Conservation (phyloP, 1,284 basidiomycete genomes). For the Paramarasmius palmivorus region DNA sequence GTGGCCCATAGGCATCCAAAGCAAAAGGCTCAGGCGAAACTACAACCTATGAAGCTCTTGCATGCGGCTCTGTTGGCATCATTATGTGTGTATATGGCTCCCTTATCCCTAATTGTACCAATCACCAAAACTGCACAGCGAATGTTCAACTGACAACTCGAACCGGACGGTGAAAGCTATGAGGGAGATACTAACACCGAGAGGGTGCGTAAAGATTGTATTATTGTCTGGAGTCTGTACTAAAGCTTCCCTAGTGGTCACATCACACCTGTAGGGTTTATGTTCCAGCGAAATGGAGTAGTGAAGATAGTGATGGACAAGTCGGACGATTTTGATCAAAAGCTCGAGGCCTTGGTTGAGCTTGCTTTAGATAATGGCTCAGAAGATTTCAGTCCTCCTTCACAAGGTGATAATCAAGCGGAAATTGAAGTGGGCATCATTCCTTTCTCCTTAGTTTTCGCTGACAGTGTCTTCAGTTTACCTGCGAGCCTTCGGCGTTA, state of each 20-base stretch:
- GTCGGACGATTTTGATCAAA: constrained; percentile 41
- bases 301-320: constrained; percentile 55
- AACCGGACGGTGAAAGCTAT: constrained; percentile 70
- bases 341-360: constrained; percentile 52
- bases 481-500: constrained; percentile 51
- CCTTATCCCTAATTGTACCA: too few relatives aligned
- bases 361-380: constrained; percentile 49
- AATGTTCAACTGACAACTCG: constrained; percentile 76
- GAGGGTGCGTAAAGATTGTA: constrained; percentile 49
- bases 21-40: constrained; percentile 52
- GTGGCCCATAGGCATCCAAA: constrained; percentile 44
- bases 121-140: constrained; percentile 46
- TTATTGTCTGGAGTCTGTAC: background rate
- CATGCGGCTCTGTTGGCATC: constrained; percentile 67
- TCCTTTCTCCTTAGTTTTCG: constrained; percentile 6
- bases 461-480: constrained; percentile 42
- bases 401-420: constrained; percentile 26
- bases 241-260: constrained; percentile 50
- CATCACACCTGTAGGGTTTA: constrained; percentile 72
- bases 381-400: constrained; percentile 51
- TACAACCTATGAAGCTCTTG: constrained; percentile 74
- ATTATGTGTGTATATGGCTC: constrained; percentile 81
- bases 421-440: constrained; percentile 45
- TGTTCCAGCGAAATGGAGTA: constrained; percentile 73
- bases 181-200: constrained; percentile 57